Evolutionary conservation across 441 rosid genomes (phyloP), one percentile per base, ranked within the genome.

Genomic region (Gossypium schwendimanii): DNA sequence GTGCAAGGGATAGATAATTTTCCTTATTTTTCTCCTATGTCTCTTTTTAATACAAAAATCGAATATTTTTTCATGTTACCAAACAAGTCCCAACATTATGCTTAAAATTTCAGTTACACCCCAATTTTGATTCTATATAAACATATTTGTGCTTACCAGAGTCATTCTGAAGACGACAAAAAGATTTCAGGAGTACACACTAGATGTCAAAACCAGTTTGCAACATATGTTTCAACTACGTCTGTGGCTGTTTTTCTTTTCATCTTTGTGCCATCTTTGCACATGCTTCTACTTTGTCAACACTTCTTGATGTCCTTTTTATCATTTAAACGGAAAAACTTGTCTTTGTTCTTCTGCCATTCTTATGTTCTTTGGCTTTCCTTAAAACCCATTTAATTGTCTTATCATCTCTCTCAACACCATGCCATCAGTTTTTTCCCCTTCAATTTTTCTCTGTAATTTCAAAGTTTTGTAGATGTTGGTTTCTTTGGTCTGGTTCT

Each of bases 261-360:
- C 76, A 72, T 55, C 53, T 54, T 76, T 63, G 76, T 58, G 21
- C 71, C 57, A 71, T 63, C 73, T 55, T 71, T 54, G 26, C 60
- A 50, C 24, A 8, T 65, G 28, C n/a, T 50, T 20, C 44, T 57
- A 28, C 58, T 76, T 60, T 21, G 44, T 63, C 65, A 41, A 28
- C 33, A 73, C 71, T 74, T 64, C 77, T 64, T 44, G 26, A 68
- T 70, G 73, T 41, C 64, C 3, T 33, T 2, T 36, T 50, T 68
- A 14, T 64, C 54, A 21, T 64, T 41, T 21, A 64, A 44, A 1
- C 55, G 58, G 11, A 8, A 64, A 64, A 41, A 64, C 33, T 15
- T 33, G 49, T 53, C 62, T 65, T 28, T n/a, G 20, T 53, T 53
- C 58, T 53, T 73, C 17, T 69, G 24, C 52, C 64, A 11, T 33